phyloP scores from a whole-genome alignment of 2,329 filamentous ascomycete species.

The Alternaria panax region DNA sequence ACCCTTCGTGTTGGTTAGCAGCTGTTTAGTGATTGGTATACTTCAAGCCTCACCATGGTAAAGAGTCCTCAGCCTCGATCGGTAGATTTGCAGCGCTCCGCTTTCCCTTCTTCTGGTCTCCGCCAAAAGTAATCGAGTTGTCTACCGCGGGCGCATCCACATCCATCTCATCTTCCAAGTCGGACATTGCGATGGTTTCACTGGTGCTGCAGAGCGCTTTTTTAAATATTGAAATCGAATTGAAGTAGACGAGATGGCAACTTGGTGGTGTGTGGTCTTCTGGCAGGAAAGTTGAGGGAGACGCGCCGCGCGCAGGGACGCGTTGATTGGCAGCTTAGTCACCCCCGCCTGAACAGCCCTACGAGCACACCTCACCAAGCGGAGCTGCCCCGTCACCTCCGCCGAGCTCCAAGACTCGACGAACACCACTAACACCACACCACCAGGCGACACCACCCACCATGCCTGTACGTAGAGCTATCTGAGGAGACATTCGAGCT shows the following conservation, averaged over 20 bases:
- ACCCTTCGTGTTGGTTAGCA: conserved; percentile 66
- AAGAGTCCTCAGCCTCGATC: conserved; percentile 88
- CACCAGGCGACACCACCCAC: conserved; percentile 37
- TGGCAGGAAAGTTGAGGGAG: conserved; percentile 8
- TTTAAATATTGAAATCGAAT: background rate
- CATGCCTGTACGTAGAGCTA: conserved; percentile 56
- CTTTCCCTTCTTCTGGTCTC: conserved; percentile 85
- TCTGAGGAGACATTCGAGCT: background rate
- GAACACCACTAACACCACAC: conserved; percentile 28
- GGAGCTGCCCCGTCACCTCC: conserved; percentile 41
- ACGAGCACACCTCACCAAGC: conserved; percentile 38
- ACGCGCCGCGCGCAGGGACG: conserved; percentile 37
- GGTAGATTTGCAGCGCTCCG: conserved; percentile 91
- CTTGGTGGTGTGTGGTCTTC: background rate
- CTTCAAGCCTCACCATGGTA: conserved; percentile 75
- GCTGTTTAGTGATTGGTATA: accelerated
- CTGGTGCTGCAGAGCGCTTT: too few relatives aligned
- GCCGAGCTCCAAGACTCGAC: conserved; percentile 30
- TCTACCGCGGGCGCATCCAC: conserved; percentile 65
- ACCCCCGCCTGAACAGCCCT: conserved; percentile 46
- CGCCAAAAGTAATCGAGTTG: conserved; percentile 71
- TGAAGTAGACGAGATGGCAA: background rate
- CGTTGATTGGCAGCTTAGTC: conserved; percentile 47
- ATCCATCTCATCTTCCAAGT: conserved; percentile 72
- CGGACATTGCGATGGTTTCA: conserved; percentile 55